Evolutionary conservation across 441 rosid species (phyloP).

Genomic region (Viola pubescens): DNA sequence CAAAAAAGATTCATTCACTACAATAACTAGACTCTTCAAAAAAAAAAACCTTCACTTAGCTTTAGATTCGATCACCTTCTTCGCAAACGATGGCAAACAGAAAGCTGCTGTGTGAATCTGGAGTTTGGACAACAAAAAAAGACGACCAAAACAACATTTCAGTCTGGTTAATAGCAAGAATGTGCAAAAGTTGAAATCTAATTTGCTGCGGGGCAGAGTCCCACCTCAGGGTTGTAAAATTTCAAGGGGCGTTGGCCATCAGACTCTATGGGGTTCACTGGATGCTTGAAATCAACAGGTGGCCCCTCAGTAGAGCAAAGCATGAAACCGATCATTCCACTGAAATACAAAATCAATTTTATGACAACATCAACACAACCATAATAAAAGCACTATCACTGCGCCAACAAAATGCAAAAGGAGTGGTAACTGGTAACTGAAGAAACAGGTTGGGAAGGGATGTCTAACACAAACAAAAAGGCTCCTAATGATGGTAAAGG

Average conservation of each 20-base stretch:
- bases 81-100: conserved; percentile 86
- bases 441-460: background rate
- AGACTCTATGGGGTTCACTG: conserved; percentile 56
- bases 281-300: conserved; percentile 79
- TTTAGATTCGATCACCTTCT: conserved; percentile 64
- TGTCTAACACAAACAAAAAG: background rate
- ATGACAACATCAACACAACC: background rate
- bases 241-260: conserved; percentile 45
- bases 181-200: no score
- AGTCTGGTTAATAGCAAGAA: no score
- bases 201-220: no score
- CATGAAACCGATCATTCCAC: conserved; percentile 96
- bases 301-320: conserved; percentile 93
- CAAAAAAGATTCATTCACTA: background rate
- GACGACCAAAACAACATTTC: background rate
- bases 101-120: conserved; percentile 94
- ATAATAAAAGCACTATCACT: background rate
- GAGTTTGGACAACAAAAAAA: conserved; percentile 9
- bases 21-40: conserved; percentile 13
- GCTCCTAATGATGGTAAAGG: background rate
- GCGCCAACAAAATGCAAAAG: background rate
- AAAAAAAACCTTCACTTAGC: conserved; percentile 19
- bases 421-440: no score
- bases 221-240: conserved; percentile 82
- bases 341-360: conserved; percentile 19